A percentile compares a stretch with the other conserved stretches of the same genome.
Conservation (phyloP, 2,329 filamentous ascomycete species). For the Fusarium sarcochroum region DNA sequence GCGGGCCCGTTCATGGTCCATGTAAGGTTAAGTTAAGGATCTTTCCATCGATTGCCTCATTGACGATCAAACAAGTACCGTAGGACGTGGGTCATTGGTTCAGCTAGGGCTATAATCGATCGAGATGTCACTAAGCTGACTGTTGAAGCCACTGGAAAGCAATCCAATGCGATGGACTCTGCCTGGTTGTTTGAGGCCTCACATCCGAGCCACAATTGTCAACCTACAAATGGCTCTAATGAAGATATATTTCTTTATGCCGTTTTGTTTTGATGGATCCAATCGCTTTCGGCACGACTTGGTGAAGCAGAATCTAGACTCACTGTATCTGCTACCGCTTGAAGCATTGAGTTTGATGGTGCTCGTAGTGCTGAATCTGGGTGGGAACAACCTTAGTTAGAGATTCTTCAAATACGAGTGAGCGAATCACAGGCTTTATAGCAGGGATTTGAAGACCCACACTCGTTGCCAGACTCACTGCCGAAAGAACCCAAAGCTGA, state of each 20-base stretch:
- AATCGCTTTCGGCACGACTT: too few species aligned
- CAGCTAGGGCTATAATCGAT: neutral
- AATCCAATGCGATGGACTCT: too few species aligned
- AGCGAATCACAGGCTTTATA: neutral
- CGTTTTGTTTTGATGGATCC: too few species aligned
- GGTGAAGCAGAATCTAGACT: too few species aligned
- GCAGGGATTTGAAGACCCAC: slow-evolving; percentile 1
- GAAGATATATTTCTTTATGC: too few species aligned
- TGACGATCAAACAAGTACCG: slow-evolving; percentile 27
- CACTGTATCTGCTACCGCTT: too few species aligned
- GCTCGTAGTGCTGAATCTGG: slow-evolving; percentile 1
- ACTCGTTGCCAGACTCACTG: neutral
- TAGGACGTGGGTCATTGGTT: slow-evolving; percentile 12
- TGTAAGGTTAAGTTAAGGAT: neutral
- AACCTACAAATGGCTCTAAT: too few species aligned
- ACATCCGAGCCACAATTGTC: too few species aligned
- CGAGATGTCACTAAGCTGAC: neutral
- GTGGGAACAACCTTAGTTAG: neutral
- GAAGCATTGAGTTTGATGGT: slow-evolving; percentile 2
- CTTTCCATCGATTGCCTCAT: slow-evolving; percentile 1
- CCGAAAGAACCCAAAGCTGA: neutral
- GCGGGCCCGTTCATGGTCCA: slow-evolving; percentile 9
- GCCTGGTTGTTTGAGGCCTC: too few species aligned
- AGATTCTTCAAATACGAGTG: slow-evolving; percentile 10
- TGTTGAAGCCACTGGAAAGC: too few species aligned